A percentile compares a stretch with the other conserved stretches of the same genome.
phyloP scores from a whole-genome alignment of 1,284 basidiomycete genomes.

The Ustilago loliicola region DNA sequence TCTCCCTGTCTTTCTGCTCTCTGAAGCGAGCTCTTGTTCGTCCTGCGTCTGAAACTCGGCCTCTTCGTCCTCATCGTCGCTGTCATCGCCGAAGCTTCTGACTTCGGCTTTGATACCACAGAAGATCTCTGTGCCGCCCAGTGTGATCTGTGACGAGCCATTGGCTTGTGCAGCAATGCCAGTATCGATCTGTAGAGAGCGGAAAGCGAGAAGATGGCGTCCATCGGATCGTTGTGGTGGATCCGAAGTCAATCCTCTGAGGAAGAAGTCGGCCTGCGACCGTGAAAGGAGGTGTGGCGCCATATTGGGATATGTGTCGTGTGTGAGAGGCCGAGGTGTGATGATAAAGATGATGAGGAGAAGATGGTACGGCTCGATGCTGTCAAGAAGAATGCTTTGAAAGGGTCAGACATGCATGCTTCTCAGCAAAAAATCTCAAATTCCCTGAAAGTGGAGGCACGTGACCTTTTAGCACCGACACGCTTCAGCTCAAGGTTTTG shows the following conservation, averaged over 20 bases:
- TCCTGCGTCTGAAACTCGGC: conserved; percentile 43
- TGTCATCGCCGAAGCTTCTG: conserved; percentile 44
- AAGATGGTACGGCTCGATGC: neutral
- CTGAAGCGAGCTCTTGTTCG: conserved; percentile 43
- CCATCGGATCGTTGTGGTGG: conserved; percentile 61
- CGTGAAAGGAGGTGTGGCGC: conserved; percentile 59
- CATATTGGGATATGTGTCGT: conserved; percentile 22
- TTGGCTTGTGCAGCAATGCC: conserved; percentile 55
- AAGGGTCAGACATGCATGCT: conserved; percentile 12
- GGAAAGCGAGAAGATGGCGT: conserved; percentile 52
- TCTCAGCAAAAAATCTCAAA: conserved; percentile 20
- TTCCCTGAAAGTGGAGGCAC: conserved; percentile 41
- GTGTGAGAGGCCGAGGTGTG: neutral
- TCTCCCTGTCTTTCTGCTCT: conserved; percentile 39
- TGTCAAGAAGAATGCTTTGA: neutral
- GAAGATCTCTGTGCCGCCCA: conserved; percentile 62
- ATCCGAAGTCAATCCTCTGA: conserved; percentile 54
- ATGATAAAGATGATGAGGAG: neutral
- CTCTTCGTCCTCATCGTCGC: conserved; percentile 47
- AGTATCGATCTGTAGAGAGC: conserved; percentile 55
- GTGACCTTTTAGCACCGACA: conserved; percentile 31
- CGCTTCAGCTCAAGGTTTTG: conserved; percentile 11
- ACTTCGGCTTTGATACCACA: conserved; percentile 66
- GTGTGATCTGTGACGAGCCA: conserved; percentile 56
- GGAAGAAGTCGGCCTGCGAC: conserved; percentile 61